phyloP scores from a whole-genome alignment of 108 stramenopile genomes.

The Fragilaria crotonensis region DNA sequence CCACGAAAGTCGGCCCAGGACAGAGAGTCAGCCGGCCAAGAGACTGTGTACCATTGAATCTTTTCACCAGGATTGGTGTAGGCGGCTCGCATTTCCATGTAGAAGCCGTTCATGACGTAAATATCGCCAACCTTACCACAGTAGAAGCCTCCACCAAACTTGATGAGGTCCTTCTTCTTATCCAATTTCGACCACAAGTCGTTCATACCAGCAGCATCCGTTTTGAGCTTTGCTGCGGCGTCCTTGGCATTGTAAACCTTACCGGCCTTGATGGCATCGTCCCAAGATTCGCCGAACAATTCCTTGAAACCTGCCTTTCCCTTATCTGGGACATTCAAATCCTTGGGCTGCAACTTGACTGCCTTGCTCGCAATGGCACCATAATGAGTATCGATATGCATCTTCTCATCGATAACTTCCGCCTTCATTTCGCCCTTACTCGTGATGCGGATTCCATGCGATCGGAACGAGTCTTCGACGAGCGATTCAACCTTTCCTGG shows the following conservation, averaged over 20 bases:
- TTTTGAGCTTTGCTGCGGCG: constrained; percentile 21
- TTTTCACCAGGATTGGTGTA: constrained; percentile 65
- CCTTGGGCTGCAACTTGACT: constrained; percentile 66
- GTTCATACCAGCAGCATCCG: neutral
- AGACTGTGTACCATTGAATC: constrained; percentile 86
- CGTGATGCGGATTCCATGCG: constrained; percentile 63
- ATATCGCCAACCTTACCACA: constrained; percentile 64
- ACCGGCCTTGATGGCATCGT: constrained; percentile 62
- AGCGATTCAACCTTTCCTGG: constrained; percentile 28
- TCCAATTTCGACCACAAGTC: constrained; percentile 33
- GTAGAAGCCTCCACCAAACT: constrained; percentile 95
- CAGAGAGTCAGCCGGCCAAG: constrained; percentile 66
- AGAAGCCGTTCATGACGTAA: constrained; percentile 95
- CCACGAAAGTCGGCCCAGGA: constrained; percentile 83
- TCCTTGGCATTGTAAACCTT: constrained; percentile 86
- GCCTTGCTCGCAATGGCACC: constrained; percentile 94
- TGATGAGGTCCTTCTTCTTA: constrained; percentile 59
- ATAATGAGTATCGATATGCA: constrained; percentile 92
- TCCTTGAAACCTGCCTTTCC: constrained; percentile 44
- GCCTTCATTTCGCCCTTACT: constrained; percentile 68
- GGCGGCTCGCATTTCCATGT: constrained; percentile 69
- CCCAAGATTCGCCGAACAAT: constrained; percentile 85
- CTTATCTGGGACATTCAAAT: constrained; percentile 87
- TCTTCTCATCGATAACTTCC: constrained; percentile 78
- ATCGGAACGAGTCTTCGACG: constrained; percentile 49